Evolutionary conservation across 768 basidiomycete genomes (phyloP).

Genomic region (Obba rivulosa): DNA sequence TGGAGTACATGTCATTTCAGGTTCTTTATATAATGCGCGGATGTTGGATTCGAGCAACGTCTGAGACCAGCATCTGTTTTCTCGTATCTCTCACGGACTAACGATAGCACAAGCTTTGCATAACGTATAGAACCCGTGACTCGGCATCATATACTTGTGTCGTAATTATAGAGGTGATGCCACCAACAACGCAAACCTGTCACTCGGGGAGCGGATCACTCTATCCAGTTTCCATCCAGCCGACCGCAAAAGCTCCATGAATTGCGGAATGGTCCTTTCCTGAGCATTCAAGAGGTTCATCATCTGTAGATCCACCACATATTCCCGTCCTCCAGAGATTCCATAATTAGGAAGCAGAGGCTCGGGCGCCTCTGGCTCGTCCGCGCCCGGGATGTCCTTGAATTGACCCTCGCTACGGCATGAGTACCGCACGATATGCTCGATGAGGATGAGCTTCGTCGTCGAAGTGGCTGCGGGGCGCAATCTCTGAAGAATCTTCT

Average conservation of each 20-base stretch:
- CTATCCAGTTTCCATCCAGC: no score
- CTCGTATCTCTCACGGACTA: neutral
- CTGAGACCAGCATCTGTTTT: no score
- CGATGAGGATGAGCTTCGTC: slow-evolving; percentile 24
- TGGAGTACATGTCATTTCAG: no score
- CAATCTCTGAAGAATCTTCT: slow-evolving; percentile 20
- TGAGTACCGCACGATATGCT: slow-evolving; percentile 16
- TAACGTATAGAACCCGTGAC: no score
- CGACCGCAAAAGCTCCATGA: neutral
- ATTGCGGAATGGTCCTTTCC: slow-evolving; percentile 5
- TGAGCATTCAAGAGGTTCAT: slow-evolving; percentile 7
- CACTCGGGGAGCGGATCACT: no score
- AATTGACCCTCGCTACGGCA: slow-evolving; percentile 17
- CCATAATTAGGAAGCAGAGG: slow-evolving; percentile 22
- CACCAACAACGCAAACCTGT: no score
- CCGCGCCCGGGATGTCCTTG: slow-evolving; percentile 1
- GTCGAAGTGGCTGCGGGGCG: slow-evolving; percentile 9
- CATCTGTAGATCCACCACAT: slow-evolving; percentile 1
- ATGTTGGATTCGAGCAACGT: no score
- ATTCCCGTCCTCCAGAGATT: neutral
- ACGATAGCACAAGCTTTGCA: neutral
- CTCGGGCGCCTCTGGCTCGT: slow-evolving; percentile 10
- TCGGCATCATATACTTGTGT: no score
- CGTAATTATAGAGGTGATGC: neutral
- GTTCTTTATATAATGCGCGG: no score